Conservation (phyloP, 192 early-diverging fungal species). For the Pecoramyces ruminantium region DNA sequence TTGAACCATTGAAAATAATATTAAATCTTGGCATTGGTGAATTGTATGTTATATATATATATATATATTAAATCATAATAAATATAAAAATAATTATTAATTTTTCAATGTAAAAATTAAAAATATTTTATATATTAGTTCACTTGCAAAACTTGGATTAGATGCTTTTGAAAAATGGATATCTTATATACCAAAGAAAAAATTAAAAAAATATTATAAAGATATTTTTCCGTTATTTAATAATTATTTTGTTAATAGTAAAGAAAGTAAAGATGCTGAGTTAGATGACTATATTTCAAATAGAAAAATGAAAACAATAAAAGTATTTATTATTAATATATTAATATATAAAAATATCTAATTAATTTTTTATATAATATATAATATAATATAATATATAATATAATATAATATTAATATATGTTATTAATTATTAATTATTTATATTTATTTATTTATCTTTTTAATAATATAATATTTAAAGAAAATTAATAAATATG, state of each 20-base stretch:
- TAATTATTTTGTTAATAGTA: constrained; percentile 40
- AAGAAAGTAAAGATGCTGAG: constrained; percentile 1
- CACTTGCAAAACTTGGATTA: constrained; percentile 39
- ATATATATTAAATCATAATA: no score
- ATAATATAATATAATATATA: no score
- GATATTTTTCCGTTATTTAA: constrained; percentile 38
- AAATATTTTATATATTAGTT: constrained; percentile 12
- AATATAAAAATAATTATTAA: no score
- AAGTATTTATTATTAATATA: not conserved
- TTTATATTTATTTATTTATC: no score
- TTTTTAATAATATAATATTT: not conserved
- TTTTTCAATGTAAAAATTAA: no score
- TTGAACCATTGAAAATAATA: constrained; percentile 40
- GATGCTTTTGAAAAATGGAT: constrained; percentile 41
- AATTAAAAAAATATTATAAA: constrained; percentile 10
- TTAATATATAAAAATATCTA: no score
- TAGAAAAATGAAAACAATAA: not conserved
- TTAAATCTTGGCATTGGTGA: constrained; percentile 41
- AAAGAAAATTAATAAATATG: not conserved
- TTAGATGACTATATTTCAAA: not conserved
- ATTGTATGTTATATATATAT: no score
- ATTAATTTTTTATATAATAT: no score
- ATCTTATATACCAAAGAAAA: constrained; percentile 6
- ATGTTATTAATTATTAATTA: no score
- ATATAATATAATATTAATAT: no score